Evolutionary conservation across 257 asterid species (phyloP).

Genomic region (Anisodus tanguticus): DNA sequence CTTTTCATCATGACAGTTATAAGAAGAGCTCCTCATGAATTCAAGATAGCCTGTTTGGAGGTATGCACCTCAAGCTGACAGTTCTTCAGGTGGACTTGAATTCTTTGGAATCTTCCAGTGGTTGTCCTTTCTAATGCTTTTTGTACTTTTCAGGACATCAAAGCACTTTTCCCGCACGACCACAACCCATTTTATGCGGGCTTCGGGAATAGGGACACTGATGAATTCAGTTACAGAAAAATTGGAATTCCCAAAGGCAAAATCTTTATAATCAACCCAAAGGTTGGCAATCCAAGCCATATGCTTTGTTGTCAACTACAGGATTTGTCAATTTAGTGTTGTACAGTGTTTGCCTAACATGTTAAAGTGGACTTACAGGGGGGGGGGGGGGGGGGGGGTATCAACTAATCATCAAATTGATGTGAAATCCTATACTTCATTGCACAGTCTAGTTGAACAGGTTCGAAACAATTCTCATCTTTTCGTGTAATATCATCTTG

Average conservation of each 20-base stretch:
- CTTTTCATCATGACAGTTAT: slow-evolving; percentile 63
- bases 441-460: slow-evolving; percentile 97
- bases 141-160: slow-evolving; percentile 72
- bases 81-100: neutral
- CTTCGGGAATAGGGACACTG: slow-evolving; percentile 96
- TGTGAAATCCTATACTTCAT: slow-evolving; percentile 91
- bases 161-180: slow-evolving; percentile 91
- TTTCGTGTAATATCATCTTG: neutral
- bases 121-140: slow-evolving; percentile 16
- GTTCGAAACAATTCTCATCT: slow-evolving; percentile 39
- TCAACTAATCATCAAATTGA: slow-evolving; percentile 84
- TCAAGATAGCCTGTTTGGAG: slow-evolving; percentile 99
- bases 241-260: slow-evolving; percentile 99
- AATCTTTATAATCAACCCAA: slow-evolving; percentile 93
- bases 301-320: neutral
- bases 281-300: slow-evolving; percentile 49
- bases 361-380: slow-evolving; percentile 56
- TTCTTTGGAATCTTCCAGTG: neutral
- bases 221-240: slow-evolving; percentile 96
- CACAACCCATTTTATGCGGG: slow-evolving; percentile 98
- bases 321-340: neutral
- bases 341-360: slow-evolving; percentile 12
- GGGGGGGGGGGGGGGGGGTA: slow-evolving; percentile 87
- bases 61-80: slow-evolving; percentile 41
- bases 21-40: slow-evolving; percentile 99